phyloP scores from a whole-genome alignment of 495 filamentous ascomycete genomes.

The Penicillium tannophilum region DNA sequence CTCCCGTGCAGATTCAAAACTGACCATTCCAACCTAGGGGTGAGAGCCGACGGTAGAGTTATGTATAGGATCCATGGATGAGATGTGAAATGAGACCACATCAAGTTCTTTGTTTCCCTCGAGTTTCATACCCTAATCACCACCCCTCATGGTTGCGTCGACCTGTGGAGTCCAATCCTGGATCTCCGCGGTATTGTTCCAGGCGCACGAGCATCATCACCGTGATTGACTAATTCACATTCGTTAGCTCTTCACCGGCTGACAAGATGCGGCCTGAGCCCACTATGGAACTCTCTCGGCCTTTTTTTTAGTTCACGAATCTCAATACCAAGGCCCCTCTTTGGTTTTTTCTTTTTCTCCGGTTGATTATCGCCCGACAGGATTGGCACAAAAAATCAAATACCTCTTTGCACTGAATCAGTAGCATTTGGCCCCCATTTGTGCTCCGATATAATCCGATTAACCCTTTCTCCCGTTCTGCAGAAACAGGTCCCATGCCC shows the following conservation, averaged over 20 bases:
- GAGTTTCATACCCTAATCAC: background rate
- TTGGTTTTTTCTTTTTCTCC: conserved; percentile 13
- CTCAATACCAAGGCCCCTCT: conserved; percentile 16
- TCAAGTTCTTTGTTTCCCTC: background rate
- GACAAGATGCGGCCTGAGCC: conserved; percentile 30
- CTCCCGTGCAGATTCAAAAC: conserved; percentile 25
- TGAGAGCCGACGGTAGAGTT: background rate
- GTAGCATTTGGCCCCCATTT: background rate
- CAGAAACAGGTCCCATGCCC: conserved; percentile 7
- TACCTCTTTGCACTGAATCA: conserved; percentile 3
- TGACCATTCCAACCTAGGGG: conserved; percentile 17
- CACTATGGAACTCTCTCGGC: conserved; percentile 5
- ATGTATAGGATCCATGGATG: conserved; percentile 6
- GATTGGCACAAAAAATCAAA: conserved; percentile 20
- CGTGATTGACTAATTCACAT: conserved; percentile 19
- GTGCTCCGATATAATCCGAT: conserved; percentile 23
- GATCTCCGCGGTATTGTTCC: background rate
- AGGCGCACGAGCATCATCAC: conserved; percentile 15
- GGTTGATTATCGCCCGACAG: conserved; percentile 15
- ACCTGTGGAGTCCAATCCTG: background rate
- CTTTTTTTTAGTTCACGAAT: conserved; percentile 13
- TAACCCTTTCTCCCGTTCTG: conserved; percentile 7
- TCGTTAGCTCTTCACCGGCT: conserved; percentile 19
- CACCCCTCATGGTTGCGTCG: background rate
- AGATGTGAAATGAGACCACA: background rate